These are phyloP conservation scores for Ophiostoma tasmaniense DNA, from an alignment of 2,329 filamentous ascomycete genomes.

Conservation along the genomic window DNA sequence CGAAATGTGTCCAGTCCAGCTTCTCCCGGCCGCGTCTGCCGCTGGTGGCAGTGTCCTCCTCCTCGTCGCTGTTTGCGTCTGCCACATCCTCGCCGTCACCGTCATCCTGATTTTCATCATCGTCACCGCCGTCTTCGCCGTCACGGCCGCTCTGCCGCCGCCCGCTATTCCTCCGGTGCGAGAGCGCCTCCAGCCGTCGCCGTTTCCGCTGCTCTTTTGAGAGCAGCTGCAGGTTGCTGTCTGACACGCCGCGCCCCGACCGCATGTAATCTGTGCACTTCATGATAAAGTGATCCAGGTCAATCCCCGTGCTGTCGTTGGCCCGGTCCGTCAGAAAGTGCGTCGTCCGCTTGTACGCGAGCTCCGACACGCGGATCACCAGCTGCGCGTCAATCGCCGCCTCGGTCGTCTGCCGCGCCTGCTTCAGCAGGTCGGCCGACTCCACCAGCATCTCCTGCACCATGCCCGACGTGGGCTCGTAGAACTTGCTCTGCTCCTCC, in stretches of 20 bases:
- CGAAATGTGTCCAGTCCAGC: constrained; percentile 80
- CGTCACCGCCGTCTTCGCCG: constrained; percentile 37
- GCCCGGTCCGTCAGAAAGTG: constrained; percentile 57
- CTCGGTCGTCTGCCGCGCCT: constrained; percentile 80
- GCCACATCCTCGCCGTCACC: constrained; percentile 29
- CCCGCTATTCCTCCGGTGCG: not conserved
- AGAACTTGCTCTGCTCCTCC: constrained; percentile 59
- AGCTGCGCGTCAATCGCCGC: constrained; percentile 85
- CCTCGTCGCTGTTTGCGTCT: constrained; percentile 55
- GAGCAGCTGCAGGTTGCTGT: constrained; percentile 43
- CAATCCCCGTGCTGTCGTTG: constrained; percentile 64
- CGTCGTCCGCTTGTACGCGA: constrained; percentile 69
- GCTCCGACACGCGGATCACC: constrained; percentile 69
- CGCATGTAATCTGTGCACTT: constrained; percentile 88
- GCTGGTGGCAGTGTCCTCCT: constrained; percentile 49
- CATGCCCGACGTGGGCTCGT: constrained; percentile 56
- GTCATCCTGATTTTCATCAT: not conserved
- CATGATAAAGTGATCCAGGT: constrained; percentile 84
- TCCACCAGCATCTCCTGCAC: constrained; percentile 57
- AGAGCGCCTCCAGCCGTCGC: constrained; percentile 32
- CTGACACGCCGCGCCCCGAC: constrained; percentile 48
- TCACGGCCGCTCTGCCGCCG: constrained; percentile 23
- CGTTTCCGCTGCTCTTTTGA: constrained; percentile 42
- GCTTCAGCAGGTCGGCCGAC: constrained; percentile 55
- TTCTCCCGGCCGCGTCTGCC: constrained; percentile 64